Evolutionary conservation across 495 filamentous ascomycete species (phyloP), one percentile per base, ranked within the genome.

Genomic region (Penicillium lagena): DNA sequence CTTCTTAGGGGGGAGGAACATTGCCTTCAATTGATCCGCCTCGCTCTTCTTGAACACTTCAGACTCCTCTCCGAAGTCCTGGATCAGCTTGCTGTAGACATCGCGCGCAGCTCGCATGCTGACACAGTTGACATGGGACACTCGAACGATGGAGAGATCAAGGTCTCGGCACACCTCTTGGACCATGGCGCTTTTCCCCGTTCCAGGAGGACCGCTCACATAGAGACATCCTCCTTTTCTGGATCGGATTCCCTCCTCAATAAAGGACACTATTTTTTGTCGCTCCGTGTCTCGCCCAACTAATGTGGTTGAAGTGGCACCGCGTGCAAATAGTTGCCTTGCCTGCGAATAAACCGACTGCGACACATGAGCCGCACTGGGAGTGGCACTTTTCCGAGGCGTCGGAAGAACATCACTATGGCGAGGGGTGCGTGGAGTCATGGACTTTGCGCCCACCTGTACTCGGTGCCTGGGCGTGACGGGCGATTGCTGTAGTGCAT

Each of bases 131-230:
- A 99, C 69, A 58, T 90, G 89, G 2, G 81, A 79, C 35, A 79
- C 80, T 55, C 79, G 82, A 39, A 89, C 66, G 5, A 62, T 56
- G 2, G 52, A 64, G 33, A 62, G 59, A 32, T 77, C 68, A 15
- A 83, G 50, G 29, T 81, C 72, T 34, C 76, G 67, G 40, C 83
- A 86, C 28, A 96, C 77, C 53, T 95, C 85, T 43, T 81, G 78
- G 40, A 96, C 79, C 65, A 96, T 79, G 4, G 93, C 94, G 62
- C 90, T 96, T 66, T 99, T 99, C 7, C 93, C 93, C 5, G 94
- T 97, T 1, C 93, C 93, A 2, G 93, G 93, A 28, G 93, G 93
- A 0, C 93, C 93, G 52, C 89, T 96, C 51, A 99, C 82, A 59
- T 99, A 99, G 32, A 95, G 74, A 58, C 90, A 95, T n/a, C 89